A percentile compares a stretch with the other conserved stretches of the same genome.
Conservation (phyloP, 345 rosid genomes). For the Salix viminalis region DNA sequence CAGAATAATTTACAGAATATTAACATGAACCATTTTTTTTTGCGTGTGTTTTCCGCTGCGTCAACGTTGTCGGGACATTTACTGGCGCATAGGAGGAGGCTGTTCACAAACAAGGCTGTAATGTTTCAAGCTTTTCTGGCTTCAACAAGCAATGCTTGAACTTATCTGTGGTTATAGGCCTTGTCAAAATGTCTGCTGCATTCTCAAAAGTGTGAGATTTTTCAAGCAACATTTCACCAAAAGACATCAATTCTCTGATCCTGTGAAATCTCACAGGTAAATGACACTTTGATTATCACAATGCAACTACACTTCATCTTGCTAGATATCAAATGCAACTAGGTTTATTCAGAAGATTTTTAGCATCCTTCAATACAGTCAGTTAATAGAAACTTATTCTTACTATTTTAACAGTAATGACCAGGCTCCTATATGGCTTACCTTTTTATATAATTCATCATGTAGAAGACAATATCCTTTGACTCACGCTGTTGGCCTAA, state of each 20-base stretch:
- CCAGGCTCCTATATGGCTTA: no score
- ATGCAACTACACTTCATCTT: background rate
- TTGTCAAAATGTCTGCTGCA: background rate
- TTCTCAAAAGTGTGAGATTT: background rate
- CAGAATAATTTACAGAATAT: no score
- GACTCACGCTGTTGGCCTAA: no score
- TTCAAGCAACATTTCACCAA: background rate
- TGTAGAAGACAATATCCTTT: no score
- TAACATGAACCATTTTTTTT: no score
- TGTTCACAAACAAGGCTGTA: constrained; percentile 35
- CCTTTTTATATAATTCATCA: no score
- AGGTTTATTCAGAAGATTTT: background rate
- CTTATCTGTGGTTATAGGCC: background rate
- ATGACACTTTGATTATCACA: background rate
- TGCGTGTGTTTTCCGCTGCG: no score
- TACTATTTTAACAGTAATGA: no score
- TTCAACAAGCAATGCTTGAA: background rate
- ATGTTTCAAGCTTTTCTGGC: constrained; percentile 48
- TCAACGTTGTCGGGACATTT: constrained; percentile 44
- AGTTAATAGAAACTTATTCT: no score
- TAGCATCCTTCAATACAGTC: no score
- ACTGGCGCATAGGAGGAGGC: constrained; percentile 21
- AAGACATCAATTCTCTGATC: background rate
- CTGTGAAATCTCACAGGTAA: background rate
- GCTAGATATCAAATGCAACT: background rate